Percentiles rank a stretch among this genome's conserved stretches.
phyloP scores from a whole-genome alignment of 163 green algal species.

The Coccomyxa subellipsoidea region DNA sequence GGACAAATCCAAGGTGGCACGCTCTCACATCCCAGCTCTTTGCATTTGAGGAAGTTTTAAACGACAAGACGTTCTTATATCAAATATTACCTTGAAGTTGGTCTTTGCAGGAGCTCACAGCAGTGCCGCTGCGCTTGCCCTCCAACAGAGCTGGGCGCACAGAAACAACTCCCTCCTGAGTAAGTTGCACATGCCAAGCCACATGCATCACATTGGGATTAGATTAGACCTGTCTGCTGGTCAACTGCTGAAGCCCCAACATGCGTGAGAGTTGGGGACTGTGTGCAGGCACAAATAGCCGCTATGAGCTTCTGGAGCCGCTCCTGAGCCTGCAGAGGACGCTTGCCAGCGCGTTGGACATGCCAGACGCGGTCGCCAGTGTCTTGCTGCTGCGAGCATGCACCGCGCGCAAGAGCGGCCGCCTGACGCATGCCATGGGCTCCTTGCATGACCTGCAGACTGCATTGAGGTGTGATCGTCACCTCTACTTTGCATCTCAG shows the following conservation, averaged over 20 bases:
- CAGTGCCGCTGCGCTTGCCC: too few relatives aligned
- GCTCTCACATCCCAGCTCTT: too few relatives aligned
- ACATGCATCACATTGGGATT: too few relatives aligned
- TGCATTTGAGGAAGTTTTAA: too few relatives aligned
- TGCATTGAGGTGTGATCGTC: not conserved
- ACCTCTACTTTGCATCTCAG: not conserved
- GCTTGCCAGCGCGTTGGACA: constrained; percentile 26
- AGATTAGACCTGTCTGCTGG: constrained; percentile 19
- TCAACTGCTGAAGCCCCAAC: not conserved
- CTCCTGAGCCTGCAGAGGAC: constrained; percentile 45
- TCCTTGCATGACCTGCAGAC: constrained; percentile 32
- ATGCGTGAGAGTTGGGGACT: not conserved
- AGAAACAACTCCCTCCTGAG: too few relatives aligned
- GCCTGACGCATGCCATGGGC: constrained; percentile 33
- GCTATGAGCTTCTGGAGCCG: constrained; percentile 53
- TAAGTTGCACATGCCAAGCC: too few relatives aligned
- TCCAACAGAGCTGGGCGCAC: too few relatives aligned
- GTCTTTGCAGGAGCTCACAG: too few relatives aligned
- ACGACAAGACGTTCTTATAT: too few relatives aligned
- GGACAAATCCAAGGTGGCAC: too few relatives aligned
- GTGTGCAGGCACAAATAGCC: constrained; percentile 15
- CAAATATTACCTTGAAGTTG: too few relatives aligned
- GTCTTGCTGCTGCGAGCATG: constrained; percentile 29
- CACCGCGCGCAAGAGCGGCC: constrained; percentile 49
- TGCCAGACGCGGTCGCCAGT: constrained; percentile 8